Base-by-base conservation (phyloP, 1,284 basidiomycete species). In the Austroboletus niveus region DNA sequence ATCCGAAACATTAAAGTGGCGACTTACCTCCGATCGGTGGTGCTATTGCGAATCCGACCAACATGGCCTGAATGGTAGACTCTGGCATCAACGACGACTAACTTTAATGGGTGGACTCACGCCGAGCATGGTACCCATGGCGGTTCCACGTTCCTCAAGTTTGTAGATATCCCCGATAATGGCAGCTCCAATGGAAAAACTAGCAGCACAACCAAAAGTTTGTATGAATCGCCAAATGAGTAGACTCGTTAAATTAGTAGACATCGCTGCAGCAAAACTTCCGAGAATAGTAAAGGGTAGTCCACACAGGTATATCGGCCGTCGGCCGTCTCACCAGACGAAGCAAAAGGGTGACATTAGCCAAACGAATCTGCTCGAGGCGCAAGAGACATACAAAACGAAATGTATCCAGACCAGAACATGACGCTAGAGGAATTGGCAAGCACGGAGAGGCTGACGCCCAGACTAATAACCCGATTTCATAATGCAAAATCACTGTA, bases 221-320 rank as follows among this genome's bases (percentile, higher is more conserved):
- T 81, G 79, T 4, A 82, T 56, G 24, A 76, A 72, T 5, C 80
- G 71, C 44, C 75, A 78, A 8, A 71, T 69, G 44, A 81, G 72
- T 11, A 81, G 57, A 15, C 57, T 59, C 1, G 59, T 62, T 5
- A 81, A 47, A 12, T 58, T 66, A 0, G 64, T 51, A 6, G 71
- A 71, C 2, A 62, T 42, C 0, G 75, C 73, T 0, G 77, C 73
- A 12, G 75, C 77, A 12, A 81, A 62, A 20, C 69, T 75, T 5
- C 68, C 76, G 1, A 75, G 52, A 11, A 73, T 68, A 48, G 74
- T 70, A 29, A 81, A 69, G 0, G 80, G 80, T 49, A 80, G 64
- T 36, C 71, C 73, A 49, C 62, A 60, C 10, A 82, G 53, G 55
- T 77, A 81, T 32, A 78, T 64, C 1, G 64, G 61, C 42, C 69